phyloP scores from a whole-genome alignment of 139 green algal genomes.

The Pycnococcus provasolii region DNA sequence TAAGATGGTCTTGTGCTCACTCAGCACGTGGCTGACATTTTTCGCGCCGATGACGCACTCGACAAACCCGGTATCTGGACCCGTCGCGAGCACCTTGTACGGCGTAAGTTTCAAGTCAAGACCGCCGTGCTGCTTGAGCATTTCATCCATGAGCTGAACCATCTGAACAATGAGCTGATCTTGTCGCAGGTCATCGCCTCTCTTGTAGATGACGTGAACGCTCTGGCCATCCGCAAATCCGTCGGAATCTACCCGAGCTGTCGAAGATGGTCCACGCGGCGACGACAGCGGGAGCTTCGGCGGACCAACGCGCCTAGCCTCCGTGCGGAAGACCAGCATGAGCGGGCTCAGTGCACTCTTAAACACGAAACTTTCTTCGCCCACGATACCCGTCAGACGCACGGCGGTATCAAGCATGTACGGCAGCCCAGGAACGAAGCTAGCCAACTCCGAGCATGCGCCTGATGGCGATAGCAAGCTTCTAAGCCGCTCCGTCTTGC shows the following conservation, averaged over 20 bases:
- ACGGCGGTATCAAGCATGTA: neutral
- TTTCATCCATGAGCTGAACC: constrained; percentile 86
- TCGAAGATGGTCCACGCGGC: neutral
- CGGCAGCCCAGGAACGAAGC: neutral
- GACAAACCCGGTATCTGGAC: constrained; percentile 71
- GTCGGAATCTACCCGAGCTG: neutral
- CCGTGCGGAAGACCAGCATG: constrained; percentile 51
- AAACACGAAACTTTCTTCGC: constrained; percentile 72
- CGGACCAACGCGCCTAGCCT: neutral
- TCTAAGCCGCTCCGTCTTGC: constrained; percentile 3
- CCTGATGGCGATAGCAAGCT: neutral
- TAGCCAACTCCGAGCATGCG: neutral
- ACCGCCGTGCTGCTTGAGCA: constrained; percentile 20
- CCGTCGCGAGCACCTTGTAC: constrained; percentile 61
- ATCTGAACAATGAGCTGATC: constrained; percentile 71
- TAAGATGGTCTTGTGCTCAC: neutral
- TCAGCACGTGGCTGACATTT: neutral
- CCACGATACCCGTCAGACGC: constrained; percentile 1
- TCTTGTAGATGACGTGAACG: constrained; percentile 86
- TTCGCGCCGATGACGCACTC: constrained; percentile 36
- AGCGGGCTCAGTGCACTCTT: constrained; percentile 77
- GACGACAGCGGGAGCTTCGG: too few species aligned
- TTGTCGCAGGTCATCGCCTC: constrained; percentile 92
- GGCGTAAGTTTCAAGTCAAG: constrained; percentile 28
- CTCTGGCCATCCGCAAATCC: neutral